Evolutionary conservation across 352 stramenopile species (phyloP).

Genomic region (Globisporangium paroecandrum): DNA sequence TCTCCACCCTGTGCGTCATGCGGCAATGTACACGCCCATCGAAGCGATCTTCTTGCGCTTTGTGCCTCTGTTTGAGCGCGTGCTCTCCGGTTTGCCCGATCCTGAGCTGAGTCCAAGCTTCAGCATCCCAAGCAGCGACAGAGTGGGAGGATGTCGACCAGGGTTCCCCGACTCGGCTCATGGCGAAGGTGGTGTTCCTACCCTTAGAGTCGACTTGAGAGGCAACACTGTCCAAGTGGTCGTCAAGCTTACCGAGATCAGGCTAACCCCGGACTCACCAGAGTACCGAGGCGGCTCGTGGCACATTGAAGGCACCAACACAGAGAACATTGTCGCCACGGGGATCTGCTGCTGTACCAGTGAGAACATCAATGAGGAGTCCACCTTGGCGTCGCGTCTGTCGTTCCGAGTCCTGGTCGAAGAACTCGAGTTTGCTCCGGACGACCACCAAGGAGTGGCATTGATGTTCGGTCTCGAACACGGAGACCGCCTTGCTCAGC

Average conservation of each 20-base stretch:
- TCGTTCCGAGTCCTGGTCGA: constrained; percentile 29
- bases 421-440: constrained; percentile 25
- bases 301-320: constrained; percentile 44
- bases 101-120: background rate
- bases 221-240: constrained; percentile 35
- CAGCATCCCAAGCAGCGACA: background rate
- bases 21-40: constrained; percentile 28
- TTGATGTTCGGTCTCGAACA: constrained; percentile 27
- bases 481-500: constrained; percentile 24
- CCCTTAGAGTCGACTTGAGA: constrained; percentile 12
- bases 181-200: background rate
- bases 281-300: constrained; percentile 38
- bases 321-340: constrained; percentile 42
- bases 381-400: constrained; percentile 20
- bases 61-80: constrained; percentile 37
- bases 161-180: background rate
- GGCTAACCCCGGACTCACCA: constrained; percentile 37
- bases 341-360: constrained; percentile 44
- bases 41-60: constrained; percentile 31
- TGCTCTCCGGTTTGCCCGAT: constrained; percentile 14
- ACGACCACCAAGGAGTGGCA: constrained; percentile 23
- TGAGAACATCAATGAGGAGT: constrained; percentile 36
- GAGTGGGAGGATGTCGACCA: background rate
- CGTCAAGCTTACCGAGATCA: constrained; percentile 49
- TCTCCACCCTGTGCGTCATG: constrained; percentile 28